phyloP scores from a whole-genome alignment of 768 basidiomycete species.

The Mycena leptocephala region DNA sequence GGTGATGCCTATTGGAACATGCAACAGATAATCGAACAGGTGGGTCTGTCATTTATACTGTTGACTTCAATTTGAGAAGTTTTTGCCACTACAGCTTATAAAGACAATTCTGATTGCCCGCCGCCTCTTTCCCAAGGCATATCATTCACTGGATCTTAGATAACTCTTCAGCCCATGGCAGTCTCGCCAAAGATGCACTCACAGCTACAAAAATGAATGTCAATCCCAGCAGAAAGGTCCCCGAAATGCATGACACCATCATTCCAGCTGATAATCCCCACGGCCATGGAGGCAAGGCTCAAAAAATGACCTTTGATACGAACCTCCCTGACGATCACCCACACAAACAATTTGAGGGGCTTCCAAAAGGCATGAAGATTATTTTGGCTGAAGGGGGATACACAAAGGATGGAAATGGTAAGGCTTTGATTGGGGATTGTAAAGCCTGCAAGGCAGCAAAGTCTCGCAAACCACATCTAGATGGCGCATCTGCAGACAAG shows the following conservation, averaged over 20 bases:
- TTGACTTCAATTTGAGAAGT: neutral
- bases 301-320: constrained; percentile 5
- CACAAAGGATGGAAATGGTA: neutral
- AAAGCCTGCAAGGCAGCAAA: constrained; percentile 2
- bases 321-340: constrained; percentile 19
- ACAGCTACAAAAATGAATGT: constrained; percentile 32
- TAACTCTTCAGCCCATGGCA: constrained; percentile 33
- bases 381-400: constrained; percentile 33
- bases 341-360: constrained; percentile 22
- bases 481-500: neutral
- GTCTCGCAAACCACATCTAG: neutral
- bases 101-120: neutral
- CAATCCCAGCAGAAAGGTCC: constrained; percentile 31
- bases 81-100: neutral
- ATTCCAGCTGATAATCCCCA: constrained; percentile 26
- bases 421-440: constrained; percentile 6
- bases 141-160: constrained; percentile 33
- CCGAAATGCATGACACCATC: constrained; percentile 31
- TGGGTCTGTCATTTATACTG: constrained; percentile 1
- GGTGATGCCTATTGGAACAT: constrained; percentile 29
- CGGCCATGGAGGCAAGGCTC: constrained; percentile 12
- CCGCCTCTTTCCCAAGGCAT: neutral
- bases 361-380: constrained; percentile 31
- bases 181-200: constrained; percentile 27
- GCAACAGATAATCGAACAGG: constrained; percentile 18